Base-by-base conservation (phyloP, 805 yeast species). In the Wickerhamiella parazyma region DNA sequence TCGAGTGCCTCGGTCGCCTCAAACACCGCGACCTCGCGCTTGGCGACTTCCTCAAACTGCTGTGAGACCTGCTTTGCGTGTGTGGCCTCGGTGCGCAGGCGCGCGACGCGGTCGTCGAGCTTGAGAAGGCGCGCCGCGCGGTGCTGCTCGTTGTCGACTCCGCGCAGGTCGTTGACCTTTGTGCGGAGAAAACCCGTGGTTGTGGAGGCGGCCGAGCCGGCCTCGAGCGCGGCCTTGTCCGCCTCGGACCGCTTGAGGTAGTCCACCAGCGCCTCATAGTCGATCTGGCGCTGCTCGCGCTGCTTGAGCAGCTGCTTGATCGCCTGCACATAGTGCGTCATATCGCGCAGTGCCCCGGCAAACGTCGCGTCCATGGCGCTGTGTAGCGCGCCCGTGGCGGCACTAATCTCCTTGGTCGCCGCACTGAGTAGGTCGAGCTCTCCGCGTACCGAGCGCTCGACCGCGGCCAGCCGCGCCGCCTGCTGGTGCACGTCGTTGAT, bases 251-350 rank as follows among this genome's bases (percentile, higher is more conserved):
- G 80, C 33, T 70, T 68, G 45, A 86, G 65, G 62, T 89, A 89
- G 44, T 81, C 93, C 33, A 75, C 73, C 36, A 89, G 66, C 41
- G 82, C 93, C 57, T 91, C 96, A 55, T 80, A 78, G 59, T 89
- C 98, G 21, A 89, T 73, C 53, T 83, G 87, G 59, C 87, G 87
- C 57, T 85, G 86, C 55, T 89, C 97, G 51, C 89, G 85, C 45
- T 82, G 69, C 56, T 80, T 86, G 43, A 91, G 72, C 46, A 89
- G 64, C 48, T 71, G 74, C 54, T 76, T 76, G 51, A 81, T 64
- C 18, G 80, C 73, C 40, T 65, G 66, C 36, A 80, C 73, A 53
- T 81, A 91, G 61, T 83, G 87, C 49, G 89, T 85, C 62, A 91
- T 70, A 60, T 91, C 97, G 51, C 82, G 80, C 51, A 91, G 63